A percentile compares a stretch with the other conserved stretches of the same genome.
Conservation (phyloP, 2,329 filamentous ascomycete species). For the Colletotrichum sp. region DNA sequence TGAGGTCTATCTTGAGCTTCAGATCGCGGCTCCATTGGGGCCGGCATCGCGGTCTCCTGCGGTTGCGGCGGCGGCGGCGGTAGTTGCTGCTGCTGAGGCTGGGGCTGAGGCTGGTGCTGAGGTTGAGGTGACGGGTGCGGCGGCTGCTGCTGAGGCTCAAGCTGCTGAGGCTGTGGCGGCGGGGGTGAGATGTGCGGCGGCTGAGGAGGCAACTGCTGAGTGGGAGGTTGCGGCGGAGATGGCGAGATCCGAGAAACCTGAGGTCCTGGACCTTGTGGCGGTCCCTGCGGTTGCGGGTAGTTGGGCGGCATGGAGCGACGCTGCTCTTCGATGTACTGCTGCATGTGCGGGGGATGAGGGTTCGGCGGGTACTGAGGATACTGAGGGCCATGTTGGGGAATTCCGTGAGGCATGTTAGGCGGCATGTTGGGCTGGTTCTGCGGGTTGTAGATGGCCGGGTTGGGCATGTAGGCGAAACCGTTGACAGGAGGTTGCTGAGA, state of each 20-base stretch:
- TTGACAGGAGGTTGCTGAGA: constrained; percentile 61
- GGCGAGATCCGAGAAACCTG: constrained; percentile 57
- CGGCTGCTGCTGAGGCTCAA: constrained; percentile 32
- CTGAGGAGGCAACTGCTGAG: constrained; percentile 54
- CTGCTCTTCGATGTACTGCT: constrained; percentile 78
- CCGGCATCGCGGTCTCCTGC: constrained; percentile 55
- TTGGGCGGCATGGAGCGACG: constrained; percentile 72
- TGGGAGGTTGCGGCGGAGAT: constrained; percentile 63
- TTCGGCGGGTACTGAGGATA: constrained; percentile 37
- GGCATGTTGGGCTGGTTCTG: constrained; percentile 52
- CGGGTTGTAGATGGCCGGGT: constrained; percentile 84
- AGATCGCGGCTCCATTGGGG: constrained; percentile 51
- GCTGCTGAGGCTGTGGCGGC: constrained; percentile 51
- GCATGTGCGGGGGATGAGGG: constrained; percentile 51
- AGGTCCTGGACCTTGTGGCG: constrained; percentile 45
- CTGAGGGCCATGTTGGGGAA: constrained; percentile 40
- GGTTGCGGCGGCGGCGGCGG: constrained; percentile 45
- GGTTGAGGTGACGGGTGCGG: constrained; percentile 35
- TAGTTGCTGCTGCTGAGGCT: constrained; percentile 46
- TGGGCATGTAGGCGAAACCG: constrained; percentile 84
- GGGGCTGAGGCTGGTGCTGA: constrained; percentile 44
- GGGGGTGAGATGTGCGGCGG: constrained; percentile 57
- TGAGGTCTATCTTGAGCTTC: constrained; percentile 54
- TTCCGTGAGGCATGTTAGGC: constrained; percentile 40
- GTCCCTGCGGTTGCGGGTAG: constrained; percentile 63